Percentiles rank a stretch among this genome's conserved stretches.
phyloP scores from a whole-genome alignment of 306 rosid genomes.

The Cucurbita moschata region DNA sequence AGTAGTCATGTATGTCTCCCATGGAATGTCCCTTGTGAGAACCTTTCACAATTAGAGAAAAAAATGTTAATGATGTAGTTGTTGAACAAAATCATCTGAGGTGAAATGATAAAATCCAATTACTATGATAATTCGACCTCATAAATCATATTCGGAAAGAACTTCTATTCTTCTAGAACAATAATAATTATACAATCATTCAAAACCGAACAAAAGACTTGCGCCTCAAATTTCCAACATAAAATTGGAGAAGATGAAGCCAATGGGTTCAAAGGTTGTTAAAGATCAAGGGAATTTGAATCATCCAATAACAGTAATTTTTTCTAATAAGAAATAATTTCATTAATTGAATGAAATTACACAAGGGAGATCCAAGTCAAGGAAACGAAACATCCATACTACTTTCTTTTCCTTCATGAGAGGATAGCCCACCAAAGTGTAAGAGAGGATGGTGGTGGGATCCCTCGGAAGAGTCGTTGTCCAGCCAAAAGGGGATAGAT shows the following conservation, averaged over 20 bases:
- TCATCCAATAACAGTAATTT: not conserved
- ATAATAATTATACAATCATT: not conserved
- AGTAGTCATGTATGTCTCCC: conserved; percentile 95
- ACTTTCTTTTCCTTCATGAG: not conserved
- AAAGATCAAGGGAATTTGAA: not conserved
- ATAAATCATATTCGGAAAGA: not conserved
- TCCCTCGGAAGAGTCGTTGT: not conserved
- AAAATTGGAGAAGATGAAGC: not conserved
- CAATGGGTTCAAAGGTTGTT: not conserved
- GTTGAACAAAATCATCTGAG: not conserved
- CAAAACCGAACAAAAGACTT: not conserved
- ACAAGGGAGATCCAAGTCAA: not conserved
- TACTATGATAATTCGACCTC: not conserved
- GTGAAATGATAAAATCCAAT: not conserved
- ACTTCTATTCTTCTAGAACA: not conserved
- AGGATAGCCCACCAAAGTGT: not conserved
- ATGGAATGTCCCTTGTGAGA: conserved; percentile 80
- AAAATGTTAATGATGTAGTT: not conserved
- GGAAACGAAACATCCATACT: not conserved
- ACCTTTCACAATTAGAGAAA: conserved; percentile 27
- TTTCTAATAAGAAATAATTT: not conserved
- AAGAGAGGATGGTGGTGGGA: not conserved
- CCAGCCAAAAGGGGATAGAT: not conserved
- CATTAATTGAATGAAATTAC: not conserved
- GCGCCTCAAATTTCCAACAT: not conserved